Base-by-base conservation (phyloP, 2,329 filamentous ascomycete species). In the Coniella lustricola region DNA sequence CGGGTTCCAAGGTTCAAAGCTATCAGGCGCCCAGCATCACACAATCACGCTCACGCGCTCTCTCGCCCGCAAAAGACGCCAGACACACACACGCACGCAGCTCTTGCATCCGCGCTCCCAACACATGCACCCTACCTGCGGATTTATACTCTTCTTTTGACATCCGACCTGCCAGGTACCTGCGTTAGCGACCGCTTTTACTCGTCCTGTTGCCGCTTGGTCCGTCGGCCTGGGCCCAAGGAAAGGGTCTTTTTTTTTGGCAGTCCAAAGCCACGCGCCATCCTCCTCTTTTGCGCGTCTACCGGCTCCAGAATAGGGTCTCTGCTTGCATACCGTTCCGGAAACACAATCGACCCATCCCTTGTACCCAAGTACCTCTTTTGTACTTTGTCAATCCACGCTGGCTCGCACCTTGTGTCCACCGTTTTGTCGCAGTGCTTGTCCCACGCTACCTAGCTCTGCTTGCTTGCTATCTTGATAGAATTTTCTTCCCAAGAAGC, bases 131-230 rank as follows among this genome's bases (percentile, higher is more conserved):
- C 25, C 25, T 29, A 17, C 37, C 8, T n/a, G 13, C 44, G 7
- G 34, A n/a, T 22, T 8, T 31, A 3, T 14, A 14, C 29, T 14
- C 21, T 21, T 17, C 17, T 21, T 18, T 38, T 40, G 44, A 38
- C 35, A 29, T 17, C 22, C n/a, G 47, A 49, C 44, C 38, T 41
- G 44, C 31, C 22, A 52, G 44, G 50, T 50, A 50, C 47, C 4
- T 42, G 13, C 31, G 40, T 16, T n/a, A 22, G 10, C 18, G 16
- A 17, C 29, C 35, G 40, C 40, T 21, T n/a, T 21, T 31, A 21
- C 34, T 33, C 34, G 47, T 22, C 33, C 21, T 32, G 36, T 32
- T 40, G 37, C 32, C 44, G 18, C 42, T n/a, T 33, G 34, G 16
- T 31, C 40, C 37, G 22, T 34, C 46, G 18, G 20, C 41, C 33